Evolutionary conservation across 345 rosid genomes (phyloP).

Genomic region (Bruguiera sexangula): DNA sequence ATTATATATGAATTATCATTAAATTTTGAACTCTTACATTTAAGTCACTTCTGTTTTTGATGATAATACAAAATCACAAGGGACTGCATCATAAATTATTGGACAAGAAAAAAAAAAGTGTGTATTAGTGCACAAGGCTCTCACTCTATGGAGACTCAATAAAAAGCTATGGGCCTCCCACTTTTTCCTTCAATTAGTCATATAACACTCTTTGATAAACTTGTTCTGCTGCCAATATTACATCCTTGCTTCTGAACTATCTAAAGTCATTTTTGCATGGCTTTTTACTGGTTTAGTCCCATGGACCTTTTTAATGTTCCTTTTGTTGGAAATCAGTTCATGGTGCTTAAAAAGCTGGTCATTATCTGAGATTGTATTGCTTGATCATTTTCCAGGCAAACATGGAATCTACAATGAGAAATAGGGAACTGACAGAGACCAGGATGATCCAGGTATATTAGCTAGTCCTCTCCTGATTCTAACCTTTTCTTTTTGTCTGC

Average conservation of each 20-base stretch:
- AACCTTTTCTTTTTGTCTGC: neutral
- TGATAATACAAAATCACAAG: too few species aligned
- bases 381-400: constrained; percentile 51
- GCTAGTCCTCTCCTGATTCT: constrained; percentile 13
- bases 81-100: too few species aligned
- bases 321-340: neutral
- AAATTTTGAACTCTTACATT: too few species aligned
- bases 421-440: constrained; percentile 93
- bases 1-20: too few species aligned
- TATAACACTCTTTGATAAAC: neutral
- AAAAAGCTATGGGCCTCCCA: too few species aligned
- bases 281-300: too few species aligned
- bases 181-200: too few species aligned
- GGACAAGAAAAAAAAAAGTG: too few species aligned
- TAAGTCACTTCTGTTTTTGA: too few species aligned
- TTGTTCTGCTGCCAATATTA: neutral
- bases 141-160: too few species aligned
- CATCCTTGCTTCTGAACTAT: neutral
- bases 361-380: constrained; percentile 7
- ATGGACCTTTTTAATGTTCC: neutral
- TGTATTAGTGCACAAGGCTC: too few species aligned
- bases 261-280: neutral
- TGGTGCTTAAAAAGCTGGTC: neutral
- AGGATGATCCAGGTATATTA: constrained; percentile 95
- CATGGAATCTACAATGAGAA: constrained; percentile 95